Percentiles rank a stretch among this genome's conserved stretches.
Conservation (phyloP, 768 basidiomycete species). For the Lentinus brumalis region DNA sequence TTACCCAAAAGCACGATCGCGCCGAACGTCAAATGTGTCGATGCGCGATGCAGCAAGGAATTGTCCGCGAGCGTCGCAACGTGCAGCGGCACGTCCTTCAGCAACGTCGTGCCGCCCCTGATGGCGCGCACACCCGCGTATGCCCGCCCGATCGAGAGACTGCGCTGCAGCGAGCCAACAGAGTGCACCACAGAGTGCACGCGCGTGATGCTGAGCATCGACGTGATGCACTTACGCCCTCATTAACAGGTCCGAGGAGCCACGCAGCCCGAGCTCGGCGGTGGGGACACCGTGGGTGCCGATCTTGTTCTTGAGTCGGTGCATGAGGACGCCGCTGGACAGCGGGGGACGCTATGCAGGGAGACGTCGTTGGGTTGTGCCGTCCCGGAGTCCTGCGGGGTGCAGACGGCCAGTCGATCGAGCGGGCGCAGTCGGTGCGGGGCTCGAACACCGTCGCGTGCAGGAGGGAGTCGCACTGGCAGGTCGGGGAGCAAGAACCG, state of each 20-base stretch:
- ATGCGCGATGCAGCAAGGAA: constrained; percentile 63
- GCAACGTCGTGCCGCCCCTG: constrained; percentile 48
- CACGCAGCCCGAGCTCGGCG: constrained; percentile 70
- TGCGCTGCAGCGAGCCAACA: constrained; percentile 59
- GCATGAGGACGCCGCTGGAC: constrained; percentile 67
- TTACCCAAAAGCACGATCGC: constrained; percentile 60
- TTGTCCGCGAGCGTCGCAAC: constrained; percentile 64
- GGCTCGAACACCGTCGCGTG: too few relatives aligned
- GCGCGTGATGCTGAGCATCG: constrained; percentile 79
- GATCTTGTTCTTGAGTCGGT: constrained; percentile 78
- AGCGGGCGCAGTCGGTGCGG: too few relatives aligned
- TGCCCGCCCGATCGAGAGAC: constrained; percentile 63
- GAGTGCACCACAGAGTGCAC: constrained; percentile 57
- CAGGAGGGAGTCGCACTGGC: too few relatives aligned
- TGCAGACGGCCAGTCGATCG: too few relatives aligned
- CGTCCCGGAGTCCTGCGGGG: too few relatives aligned
- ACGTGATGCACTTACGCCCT: constrained; percentile 69
- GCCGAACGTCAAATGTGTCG: constrained; percentile 67
- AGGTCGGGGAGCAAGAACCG: too few relatives aligned
- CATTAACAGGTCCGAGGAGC: not conserved
- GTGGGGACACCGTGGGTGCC: constrained; percentile 81
- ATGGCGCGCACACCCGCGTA: constrained; percentile 64
- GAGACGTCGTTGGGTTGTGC: too few relatives aligned
- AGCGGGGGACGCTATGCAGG: too few relatives aligned
- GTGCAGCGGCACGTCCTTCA: constrained; percentile 60